These are phyloP conservation scores for Pulveroboletus ridleyi DNA, from an alignment of 1,284 basidiomycete genomes.

Conservation along the genomic window DNA sequence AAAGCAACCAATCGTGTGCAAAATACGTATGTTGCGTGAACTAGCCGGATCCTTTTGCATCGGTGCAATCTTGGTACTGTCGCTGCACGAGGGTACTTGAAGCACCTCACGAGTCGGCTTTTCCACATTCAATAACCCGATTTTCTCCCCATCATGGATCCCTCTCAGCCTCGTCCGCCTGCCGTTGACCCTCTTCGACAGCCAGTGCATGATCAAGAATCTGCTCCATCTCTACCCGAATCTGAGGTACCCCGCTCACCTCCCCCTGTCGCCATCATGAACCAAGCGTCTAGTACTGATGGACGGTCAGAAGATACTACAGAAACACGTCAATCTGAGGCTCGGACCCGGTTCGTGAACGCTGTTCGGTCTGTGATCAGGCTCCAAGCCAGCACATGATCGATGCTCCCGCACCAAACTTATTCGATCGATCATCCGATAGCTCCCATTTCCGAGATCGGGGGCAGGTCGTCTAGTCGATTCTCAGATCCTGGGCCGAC, in stretches of 20 bases:
- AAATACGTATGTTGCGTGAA: constrained; percentile 39
- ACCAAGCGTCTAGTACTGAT: constrained; percentile 37
- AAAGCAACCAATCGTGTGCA: constrained; percentile 52
- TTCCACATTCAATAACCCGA: constrained; percentile 35
- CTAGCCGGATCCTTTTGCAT: constrained; percentile 30
- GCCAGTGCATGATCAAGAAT: constrained; percentile 29
- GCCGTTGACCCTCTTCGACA: constrained; percentile 25
- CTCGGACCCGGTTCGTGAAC: constrained; percentile 45
- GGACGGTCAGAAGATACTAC: constrained; percentile 36
- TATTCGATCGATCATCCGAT: constrained; percentile 33
- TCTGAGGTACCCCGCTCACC: constrained; percentile 31
- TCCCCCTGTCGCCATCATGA: constrained; percentile 33
- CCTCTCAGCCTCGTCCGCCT: constrained; percentile 17
- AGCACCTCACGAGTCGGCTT: constrained; percentile 33
- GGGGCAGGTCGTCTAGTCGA: constrained; percentile 42
- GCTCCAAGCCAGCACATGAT: constrained; percentile 45
- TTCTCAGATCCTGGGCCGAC: constrained; percentile 46
- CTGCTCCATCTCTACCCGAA: constrained; percentile 21
- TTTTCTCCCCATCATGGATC: constrained; percentile 18
- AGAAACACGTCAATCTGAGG: constrained; percentile 34
- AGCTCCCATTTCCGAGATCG: constrained; percentile 26
- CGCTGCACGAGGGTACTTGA: constrained; percentile 31
- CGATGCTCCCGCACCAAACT: constrained; percentile 11
- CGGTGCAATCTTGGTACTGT: constrained; percentile 33
- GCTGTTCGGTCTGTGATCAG: constrained; percentile 55